These are phyloP conservation scores for Myrica gale DNA, from an alignment of 306 rosid genomes.

Conservation along the genomic window DNA sequence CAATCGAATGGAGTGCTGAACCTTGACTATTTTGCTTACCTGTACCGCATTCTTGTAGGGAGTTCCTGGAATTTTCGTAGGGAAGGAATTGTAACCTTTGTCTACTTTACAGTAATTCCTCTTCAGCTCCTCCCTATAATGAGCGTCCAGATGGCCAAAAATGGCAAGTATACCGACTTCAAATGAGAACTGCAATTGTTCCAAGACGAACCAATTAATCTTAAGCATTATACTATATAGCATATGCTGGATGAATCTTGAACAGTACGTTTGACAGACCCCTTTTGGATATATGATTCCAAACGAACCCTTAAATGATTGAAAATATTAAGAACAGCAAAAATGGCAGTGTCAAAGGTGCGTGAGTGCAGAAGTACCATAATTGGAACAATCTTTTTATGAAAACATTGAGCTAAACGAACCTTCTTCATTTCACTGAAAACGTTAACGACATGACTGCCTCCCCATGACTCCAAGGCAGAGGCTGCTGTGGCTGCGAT, in stretches of 20 bases:
- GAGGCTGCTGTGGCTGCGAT: slow-evolving; percentile 56
- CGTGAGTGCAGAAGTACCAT: no score
- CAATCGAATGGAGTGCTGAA: neutral
- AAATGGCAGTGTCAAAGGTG: no score
- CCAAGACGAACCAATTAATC: neutral
- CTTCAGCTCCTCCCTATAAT: slow-evolving; percentile 57
- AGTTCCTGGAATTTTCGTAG: slow-evolving; percentile 65
- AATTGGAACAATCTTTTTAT: no score
- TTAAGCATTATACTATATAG: no score
- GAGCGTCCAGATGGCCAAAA: slow-evolving; percentile 59
- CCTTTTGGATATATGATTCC: no score
- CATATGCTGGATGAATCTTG: no score
- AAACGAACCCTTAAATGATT: no score
- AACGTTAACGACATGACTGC: slow-evolving; percentile 50
- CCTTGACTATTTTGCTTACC: slow-evolving; percentile 34
- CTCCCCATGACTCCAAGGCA: slow-evolving; percentile 44
- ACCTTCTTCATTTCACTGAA: slow-evolving; percentile 81
- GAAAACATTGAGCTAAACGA: neutral
- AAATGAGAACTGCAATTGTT: slow-evolving; percentile 64
- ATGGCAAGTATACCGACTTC: slow-evolving; percentile 70
- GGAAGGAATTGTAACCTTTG: slow-evolving; percentile 82
- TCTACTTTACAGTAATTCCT: slow-evolving; percentile 58
- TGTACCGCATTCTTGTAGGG: slow-evolving; percentile 60
- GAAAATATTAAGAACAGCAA: no score
- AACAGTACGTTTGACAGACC: no score